Evolutionary conservation across 768 basidiomycete species (phyloP).

Genomic region (Royoungia palumana): DNA sequence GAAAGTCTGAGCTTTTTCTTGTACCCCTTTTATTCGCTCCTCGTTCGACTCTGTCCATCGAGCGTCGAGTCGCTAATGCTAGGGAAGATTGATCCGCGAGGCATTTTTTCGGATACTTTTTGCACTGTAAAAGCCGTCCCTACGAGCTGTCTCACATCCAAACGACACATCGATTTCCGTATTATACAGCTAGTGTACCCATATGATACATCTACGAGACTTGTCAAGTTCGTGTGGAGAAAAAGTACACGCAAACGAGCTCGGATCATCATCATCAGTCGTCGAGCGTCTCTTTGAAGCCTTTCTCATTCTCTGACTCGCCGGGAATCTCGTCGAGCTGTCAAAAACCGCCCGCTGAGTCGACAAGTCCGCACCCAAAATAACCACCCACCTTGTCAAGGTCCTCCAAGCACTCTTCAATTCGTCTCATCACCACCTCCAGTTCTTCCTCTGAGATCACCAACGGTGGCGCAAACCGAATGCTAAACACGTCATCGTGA

Average conservation of each 20-base stretch:
- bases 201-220: neutral
- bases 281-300: conserved; percentile 40
- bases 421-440: conserved; percentile 66
- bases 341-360: neutral
- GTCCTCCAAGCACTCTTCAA: conserved; percentile 73
- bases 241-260: neutral
- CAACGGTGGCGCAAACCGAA: conserved; percentile 94
- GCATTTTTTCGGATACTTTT: conserved; percentile 56
- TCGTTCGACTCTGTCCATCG: conserved; percentile 41
- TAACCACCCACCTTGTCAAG: conserved; percentile 63
- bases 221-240: neutral
- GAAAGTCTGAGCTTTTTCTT: too few relatives aligned
- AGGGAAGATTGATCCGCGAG: conserved; percentile 43
- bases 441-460: conserved; percentile 91
- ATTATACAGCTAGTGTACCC: conserved; percentile 8
- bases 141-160: conserved; percentile 61
- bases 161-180: conserved; percentile 8
- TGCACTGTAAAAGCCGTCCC: conserved; percentile 41
- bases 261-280: conserved; percentile 9
- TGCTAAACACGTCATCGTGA: conserved; percentile 44
- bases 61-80: conserved; percentile 49
- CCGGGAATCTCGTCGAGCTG: conserved; percentile 64
- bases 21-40: conserved; percentile 47
- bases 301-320: conserved; percentile 58
- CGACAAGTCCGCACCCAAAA: neutral